phyloP scores from a whole-genome alignment of 2,329 filamentous ascomycete species.

The Pestalotiopsis sp. region DNA sequence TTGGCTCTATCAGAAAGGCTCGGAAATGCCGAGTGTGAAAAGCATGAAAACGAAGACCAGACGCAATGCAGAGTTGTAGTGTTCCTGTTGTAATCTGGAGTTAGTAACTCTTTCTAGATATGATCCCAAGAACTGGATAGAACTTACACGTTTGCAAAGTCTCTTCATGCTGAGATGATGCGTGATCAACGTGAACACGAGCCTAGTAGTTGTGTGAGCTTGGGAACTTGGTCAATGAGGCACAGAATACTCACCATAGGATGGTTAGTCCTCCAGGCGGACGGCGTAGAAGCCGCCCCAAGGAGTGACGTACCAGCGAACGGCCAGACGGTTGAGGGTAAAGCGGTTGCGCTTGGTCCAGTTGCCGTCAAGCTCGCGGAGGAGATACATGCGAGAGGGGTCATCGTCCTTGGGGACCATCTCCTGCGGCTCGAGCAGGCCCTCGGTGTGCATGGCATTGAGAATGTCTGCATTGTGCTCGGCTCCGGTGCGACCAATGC shows the following conservation, averaged over 20 bases:
- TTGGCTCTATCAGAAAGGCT: neutral
- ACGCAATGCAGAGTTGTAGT: neutral
- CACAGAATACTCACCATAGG: neutral
- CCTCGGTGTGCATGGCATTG: constrained; percentile 51
- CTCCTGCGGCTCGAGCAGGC: constrained; percentile 60
- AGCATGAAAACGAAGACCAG: neutral
- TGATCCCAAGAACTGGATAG: neutral
- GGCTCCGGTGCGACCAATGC: constrained; percentile 52
- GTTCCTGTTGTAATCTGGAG: neutral
- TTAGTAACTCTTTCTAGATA: neutral
- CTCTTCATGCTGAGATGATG: neutral
- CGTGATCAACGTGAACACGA: neutral
- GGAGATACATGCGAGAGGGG: constrained; percentile 62
- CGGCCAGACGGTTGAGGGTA: constrained; percentile 61
- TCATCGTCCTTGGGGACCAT: constrained; percentile 66
- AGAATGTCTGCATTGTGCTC: constrained; percentile 52
- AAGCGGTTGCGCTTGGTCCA: constrained; percentile 62
- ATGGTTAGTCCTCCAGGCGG: constrained; percentile 45
- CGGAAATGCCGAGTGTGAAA: too few species aligned
- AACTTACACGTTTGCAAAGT: neutral
- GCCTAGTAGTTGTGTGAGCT: neutral
- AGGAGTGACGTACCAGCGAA: constrained; percentile 61
- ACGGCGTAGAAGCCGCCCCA: constrained; percentile 65
- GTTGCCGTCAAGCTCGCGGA: constrained; percentile 61
- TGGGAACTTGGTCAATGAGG: neutral